Evolutionary conservation across 768 basidiomycete species (phyloP).

Genomic region (Lactarius tabidus): DNA sequence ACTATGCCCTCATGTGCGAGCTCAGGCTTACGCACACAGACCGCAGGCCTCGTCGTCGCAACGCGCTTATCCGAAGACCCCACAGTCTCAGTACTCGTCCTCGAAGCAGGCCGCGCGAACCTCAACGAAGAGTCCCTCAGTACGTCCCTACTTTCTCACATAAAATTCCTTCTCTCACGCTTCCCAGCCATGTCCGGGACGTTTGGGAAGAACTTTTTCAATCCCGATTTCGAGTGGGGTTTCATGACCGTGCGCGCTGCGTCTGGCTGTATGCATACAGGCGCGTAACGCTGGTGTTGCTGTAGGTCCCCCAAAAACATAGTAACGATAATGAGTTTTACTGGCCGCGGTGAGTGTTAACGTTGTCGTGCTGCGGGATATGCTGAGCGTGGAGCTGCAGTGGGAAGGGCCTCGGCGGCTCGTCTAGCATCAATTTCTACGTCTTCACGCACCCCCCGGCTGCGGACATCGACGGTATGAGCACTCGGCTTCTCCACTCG

Average conservation of each 20-base stretch:
- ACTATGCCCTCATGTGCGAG: not conserved
- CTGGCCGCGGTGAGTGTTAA: slow-evolving; percentile 19
- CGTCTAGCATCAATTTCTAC: slow-evolving; percentile 26
- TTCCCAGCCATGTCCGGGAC: slow-evolving; percentile 13
- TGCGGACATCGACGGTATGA: slow-evolving; percentile 26
- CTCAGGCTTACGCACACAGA: slow-evolving; percentile 2
- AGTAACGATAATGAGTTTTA: slow-evolving; percentile 7
- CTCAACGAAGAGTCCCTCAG: slow-evolving; percentile 22
- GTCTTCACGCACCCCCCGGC: slow-evolving; percentile 26
- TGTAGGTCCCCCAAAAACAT: slow-evolving; percentile 25
- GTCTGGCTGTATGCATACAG: not conserved
- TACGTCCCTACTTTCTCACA: not conserved
- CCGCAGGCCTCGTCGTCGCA: slow-evolving; percentile 28
- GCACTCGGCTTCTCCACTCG: no score
- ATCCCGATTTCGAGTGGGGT: slow-evolving; percentile 26
- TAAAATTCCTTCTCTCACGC: not conserved
- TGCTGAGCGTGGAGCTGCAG: not conserved
- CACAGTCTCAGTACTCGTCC: slow-evolving; percentile 26
- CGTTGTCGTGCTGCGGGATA: not conserved
- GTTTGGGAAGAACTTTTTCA: slow-evolving; percentile 21
- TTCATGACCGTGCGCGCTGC: slow-evolving; percentile 22
- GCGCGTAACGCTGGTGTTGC: no score
- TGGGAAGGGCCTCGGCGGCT: slow-evolving; percentile 26
- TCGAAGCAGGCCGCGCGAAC: slow-evolving; percentile 29
- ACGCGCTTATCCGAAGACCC: slow-evolving; percentile 29